phyloP scores from a whole-genome alignment of 1,139 yeast genomes.

The Komagataea norvegica region DNA sequence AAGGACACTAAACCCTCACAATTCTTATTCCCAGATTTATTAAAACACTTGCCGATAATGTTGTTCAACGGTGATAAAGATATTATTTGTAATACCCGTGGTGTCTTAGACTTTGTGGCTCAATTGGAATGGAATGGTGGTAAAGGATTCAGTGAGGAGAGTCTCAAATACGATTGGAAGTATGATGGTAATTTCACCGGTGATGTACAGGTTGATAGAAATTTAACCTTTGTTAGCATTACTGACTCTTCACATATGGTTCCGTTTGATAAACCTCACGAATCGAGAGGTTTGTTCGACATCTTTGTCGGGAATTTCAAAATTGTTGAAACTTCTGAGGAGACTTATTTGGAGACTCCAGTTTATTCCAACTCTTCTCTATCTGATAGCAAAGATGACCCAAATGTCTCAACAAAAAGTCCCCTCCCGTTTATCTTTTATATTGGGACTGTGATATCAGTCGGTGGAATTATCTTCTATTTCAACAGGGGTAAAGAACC shows the following conservation, averaged over 20 bases:
- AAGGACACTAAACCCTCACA: slow-evolving; percentile 56
- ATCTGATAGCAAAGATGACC: slow-evolving; percentile 14
- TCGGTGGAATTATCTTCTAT: slow-evolving; percentile 19
- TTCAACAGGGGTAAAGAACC: slow-evolving; percentile 18
- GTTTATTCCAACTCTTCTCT: slow-evolving; percentile 15
- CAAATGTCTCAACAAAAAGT: slow-evolving; percentile 18
- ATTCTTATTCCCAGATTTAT: slow-evolving; percentile 57
- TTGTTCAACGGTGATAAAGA: slow-evolving; percentile 88
- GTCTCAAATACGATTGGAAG: slow-evolving; percentile 43
- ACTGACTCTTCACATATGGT: slow-evolving; percentile 91
- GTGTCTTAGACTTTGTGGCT: slow-evolving; percentile 63
- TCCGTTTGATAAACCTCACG: slow-evolving; percentile 74
- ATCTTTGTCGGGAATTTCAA: slow-evolving; percentile 26
- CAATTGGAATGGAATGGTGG: slow-evolving; percentile 65
- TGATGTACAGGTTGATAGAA: slow-evolving; percentile 51
- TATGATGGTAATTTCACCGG: slow-evolving; percentile 50
- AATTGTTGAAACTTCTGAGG: slow-evolving; percentile 17
- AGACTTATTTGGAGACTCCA: slow-evolving; percentile 23
- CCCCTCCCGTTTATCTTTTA: slow-evolving; percentile 23
- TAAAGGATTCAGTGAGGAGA: slow-evolving; percentile 48
- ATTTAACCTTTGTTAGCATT: slow-evolving; percentile 72
- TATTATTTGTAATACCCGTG: slow-evolving; percentile 78
- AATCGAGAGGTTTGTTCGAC: slow-evolving; percentile 67
- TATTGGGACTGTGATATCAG: slow-evolving; percentile 17
- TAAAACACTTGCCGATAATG: slow-evolving; percentile 54